Evolutionary conservation across 2,329 filamentous ascomycete species (phyloP).

Genomic region (Neoscytalidium dimidiatum): DNA sequence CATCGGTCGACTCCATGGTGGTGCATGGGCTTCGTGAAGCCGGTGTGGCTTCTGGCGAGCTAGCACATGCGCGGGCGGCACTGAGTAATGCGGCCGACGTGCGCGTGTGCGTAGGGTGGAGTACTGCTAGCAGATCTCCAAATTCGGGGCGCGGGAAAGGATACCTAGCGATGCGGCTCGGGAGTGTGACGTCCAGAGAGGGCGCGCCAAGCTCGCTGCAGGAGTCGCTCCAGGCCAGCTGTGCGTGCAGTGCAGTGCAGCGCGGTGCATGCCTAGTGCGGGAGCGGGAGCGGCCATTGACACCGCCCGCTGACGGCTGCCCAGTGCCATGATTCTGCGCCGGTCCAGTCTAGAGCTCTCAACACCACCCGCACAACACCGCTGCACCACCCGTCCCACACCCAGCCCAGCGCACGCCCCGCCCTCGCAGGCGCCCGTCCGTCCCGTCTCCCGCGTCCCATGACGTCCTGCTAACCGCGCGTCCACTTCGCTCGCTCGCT

Average conservation of each 20-base stretch:
- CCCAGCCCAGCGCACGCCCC: background rate
- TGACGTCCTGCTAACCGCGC: background rate
- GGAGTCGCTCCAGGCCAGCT: no score
- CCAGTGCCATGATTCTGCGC: background rate
- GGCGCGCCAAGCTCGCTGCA: slow-evolving; percentile 14
- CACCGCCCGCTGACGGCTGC: background rate
- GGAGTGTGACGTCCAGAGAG: slow-evolving; percentile 15
- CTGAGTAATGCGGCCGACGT: slow-evolving; percentile 10
- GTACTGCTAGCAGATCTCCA: slow-evolving; percentile 12
- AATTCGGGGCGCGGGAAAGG: background rate
- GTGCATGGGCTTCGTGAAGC: slow-evolving; percentile 20
- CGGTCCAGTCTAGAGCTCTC: background rate
- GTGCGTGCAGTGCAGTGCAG: background rate
- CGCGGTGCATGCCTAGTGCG: no score
- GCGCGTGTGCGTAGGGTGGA: background rate
- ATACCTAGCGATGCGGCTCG: slow-evolving; percentile 18
- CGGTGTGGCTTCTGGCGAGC: slow-evolving; percentile 15
- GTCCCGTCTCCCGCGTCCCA: background rate
- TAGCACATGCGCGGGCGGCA: slow-evolving; percentile 13
- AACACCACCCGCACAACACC: background rate
- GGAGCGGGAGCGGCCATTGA: no score
- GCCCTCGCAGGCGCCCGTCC: no score
- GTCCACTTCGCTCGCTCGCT: background rate
- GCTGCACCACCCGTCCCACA: background rate
- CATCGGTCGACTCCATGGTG: slow-evolving; percentile 33